Evolutionary conservation across 805 yeast species (phyloP).

Genomic region (Pichia thaimueangensis): DNA sequence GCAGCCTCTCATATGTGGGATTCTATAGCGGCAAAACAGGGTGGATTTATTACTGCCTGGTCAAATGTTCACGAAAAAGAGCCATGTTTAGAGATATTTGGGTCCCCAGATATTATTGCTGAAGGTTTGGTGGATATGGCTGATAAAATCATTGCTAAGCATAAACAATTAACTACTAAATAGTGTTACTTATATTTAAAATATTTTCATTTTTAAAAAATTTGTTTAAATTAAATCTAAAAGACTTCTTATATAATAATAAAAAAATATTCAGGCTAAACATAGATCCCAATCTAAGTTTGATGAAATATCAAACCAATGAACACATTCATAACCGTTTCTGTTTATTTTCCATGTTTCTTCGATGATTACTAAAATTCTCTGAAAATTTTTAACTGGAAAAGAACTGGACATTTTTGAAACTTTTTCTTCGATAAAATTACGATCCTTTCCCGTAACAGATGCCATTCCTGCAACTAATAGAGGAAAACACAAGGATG

Average conservation of each 20-base stretch:
- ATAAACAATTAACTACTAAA: constrained; percentile 7
- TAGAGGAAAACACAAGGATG: constrained; percentile 31
- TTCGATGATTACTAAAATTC: constrained; percentile 27
- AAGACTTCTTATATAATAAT: neutral
- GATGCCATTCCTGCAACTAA: constrained; percentile 27
- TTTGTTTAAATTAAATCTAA: too few species aligned
- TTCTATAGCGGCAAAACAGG: constrained; percentile 27
- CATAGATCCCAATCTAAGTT: constrained; percentile 30
- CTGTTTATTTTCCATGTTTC: constrained; percentile 31
- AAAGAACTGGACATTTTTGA: constrained; percentile 22
- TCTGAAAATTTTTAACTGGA: constrained; percentile 30
- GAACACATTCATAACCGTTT: constrained; percentile 28
- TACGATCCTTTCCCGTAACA: constrained; percentile 20
- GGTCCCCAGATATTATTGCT: constrained; percentile 27
- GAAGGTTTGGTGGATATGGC: constrained; percentile 28
- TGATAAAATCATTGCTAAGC: constrained; percentile 23
- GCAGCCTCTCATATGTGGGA: constrained; percentile 32
- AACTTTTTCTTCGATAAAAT: constrained; percentile 19
- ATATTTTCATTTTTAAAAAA: too few species aligned
- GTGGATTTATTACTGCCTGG: constrained; percentile 30
- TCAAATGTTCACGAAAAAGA: constrained; percentile 26
- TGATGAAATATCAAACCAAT: constrained; percentile 32
- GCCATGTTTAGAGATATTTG: constrained; percentile 27
- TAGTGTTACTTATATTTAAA: neutral
- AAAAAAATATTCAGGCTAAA: constrained; percentile 14